Base-by-base conservation (phyloP, 192 early-diverging fungal species). In the Coemansia umbellata region DNA sequence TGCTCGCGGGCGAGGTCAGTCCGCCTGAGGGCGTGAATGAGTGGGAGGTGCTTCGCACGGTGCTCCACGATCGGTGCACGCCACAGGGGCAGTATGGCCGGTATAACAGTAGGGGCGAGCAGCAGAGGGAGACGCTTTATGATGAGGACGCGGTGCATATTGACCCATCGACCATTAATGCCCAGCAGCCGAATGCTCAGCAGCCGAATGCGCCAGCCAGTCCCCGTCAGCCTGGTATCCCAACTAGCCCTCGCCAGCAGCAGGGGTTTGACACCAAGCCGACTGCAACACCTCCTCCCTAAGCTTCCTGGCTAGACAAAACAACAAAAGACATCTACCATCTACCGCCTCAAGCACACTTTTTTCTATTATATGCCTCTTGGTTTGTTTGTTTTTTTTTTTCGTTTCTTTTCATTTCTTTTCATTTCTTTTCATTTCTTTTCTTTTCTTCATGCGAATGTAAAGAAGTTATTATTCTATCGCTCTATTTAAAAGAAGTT, bases 1-100 rank as follows among this genome's bases (percentile, higher is more conserved):
- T 97, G 11, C 79, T 97, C 7, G 74, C 78, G 3, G 95, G 95
- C 22, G 42, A 77, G 3, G 67, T 95, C 27, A 51, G 78, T 13
- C 86, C 89, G 14, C 91, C 91, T 0, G 66, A 76, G 50, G 66
- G 58, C 24, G 27, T 76, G 1, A 66, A 60, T 1, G 74, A 69
- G 55, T 70, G 67, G 74, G 67, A 76, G 41, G 52, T 70, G 0
- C 50, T 76, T 53, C 56, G 63, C 18, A 54, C 48, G 5, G 67
- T 76, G 22, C 63, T 76, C 18, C 51, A 66, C 31, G 74, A 76
- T 36, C 61, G 74, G 14, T 76, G 74, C 58, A 65, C 63, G 8
- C 64, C 65, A 45, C 50, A 51, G 47, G 35, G 19, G 15, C 30
- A 43, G 37, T 30, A 35, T 4, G 40, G 49, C 8, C 18, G 24